Evolutionary conservation across 306 rosid genomes (phyloP), one percentile per base, ranked within the genome.

Genomic region (Prunus campanulata): DNA sequence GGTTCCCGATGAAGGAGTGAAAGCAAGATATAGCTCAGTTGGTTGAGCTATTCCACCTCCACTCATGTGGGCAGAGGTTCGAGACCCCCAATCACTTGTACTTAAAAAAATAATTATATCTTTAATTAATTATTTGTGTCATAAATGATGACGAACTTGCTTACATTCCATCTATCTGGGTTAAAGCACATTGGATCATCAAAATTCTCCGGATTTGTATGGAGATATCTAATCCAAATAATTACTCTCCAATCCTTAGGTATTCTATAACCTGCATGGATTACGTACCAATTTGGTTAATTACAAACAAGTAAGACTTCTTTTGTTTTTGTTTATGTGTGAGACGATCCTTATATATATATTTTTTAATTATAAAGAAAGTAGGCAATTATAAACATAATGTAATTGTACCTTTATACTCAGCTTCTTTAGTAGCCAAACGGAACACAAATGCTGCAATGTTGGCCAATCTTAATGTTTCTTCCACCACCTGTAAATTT

Each of bases 381-480:
- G 29, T 27, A 27, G 29, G 29, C 29, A 27, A 27, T 27, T 27
- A 27, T 27, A 27, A 27, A 27, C 29, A 27, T 27, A 27, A 27
- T 27, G 29, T 27, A 27, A 27, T 27, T 27, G n/a, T n/a, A 16
- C 85, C 89, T 78, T 80, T 71, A 47, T 78, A 80, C 52, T 83
- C 75, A 11, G 70, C 79, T 14, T 86, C 85, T 8, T 75, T 52
- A 20, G 15, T 25, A 35, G 20, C 77, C 47, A 8, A 62, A 15
- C 85, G 79, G 78, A 78, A 78, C 8, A 25, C 0, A 63, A 81
- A 29, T 3, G 68, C 11, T 11, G 85, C 22, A 84, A 86, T 48
- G 49, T 84, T 77, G 50, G 83, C 84, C 77, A 79, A 32, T 74
- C 84, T 81, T 65, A 84, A 51, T 30, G 80, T 77, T 73, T 84